Conservation (phyloP, 495 filamentous ascomycete genomes). For the Tuber melanosporum region DNA sequence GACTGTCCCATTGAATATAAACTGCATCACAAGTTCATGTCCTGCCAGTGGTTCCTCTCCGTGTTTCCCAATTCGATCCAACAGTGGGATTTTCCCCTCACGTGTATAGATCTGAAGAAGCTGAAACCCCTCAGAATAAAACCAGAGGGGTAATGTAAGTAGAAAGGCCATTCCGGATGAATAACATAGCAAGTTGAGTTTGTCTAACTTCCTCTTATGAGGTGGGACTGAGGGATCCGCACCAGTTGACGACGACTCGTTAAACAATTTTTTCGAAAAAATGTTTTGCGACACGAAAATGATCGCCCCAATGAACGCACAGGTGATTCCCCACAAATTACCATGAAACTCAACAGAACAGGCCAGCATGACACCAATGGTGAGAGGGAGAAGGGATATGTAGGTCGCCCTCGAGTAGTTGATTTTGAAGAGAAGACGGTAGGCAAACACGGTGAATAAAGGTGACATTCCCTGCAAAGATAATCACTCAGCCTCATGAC, state of each 20-base stretch:
- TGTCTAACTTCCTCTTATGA: constrained; percentile 74
- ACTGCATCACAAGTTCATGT: constrained; percentile 62
- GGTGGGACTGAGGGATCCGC: constrained; percentile 52
- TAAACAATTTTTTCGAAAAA: constrained; percentile 98
- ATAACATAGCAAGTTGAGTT: constrained; percentile 94
- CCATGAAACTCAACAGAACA: constrained; percentile 84
- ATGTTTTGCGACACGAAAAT: constrained; percentile 99
- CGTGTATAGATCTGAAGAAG: constrained; percentile 62
- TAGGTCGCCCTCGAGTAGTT: constrained; percentile 85
- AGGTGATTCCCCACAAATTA: constrained; percentile 79
- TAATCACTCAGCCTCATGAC: not conserved
- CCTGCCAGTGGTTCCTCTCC: constrained; percentile 48
- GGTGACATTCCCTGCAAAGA: constrained; percentile 69
- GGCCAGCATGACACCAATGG: constrained; percentile 85
- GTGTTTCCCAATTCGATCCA: constrained; percentile 60
- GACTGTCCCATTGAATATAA: constrained; percentile 93
- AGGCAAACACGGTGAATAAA: constrained; percentile 89
- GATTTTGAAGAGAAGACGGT: constrained; percentile 79
- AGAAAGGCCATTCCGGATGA: constrained; percentile 87
- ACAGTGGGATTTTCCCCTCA: constrained; percentile 57
- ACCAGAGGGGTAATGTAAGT: constrained; percentile 87
- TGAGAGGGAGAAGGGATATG: constrained; percentile 84
- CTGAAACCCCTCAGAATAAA: constrained; percentile 76
- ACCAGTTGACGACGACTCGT: constrained; percentile 78
- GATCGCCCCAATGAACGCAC: constrained; percentile 76